Conservation (phyloP, 108 stramenopile species). For the Cyclotella atomus region DNA sequence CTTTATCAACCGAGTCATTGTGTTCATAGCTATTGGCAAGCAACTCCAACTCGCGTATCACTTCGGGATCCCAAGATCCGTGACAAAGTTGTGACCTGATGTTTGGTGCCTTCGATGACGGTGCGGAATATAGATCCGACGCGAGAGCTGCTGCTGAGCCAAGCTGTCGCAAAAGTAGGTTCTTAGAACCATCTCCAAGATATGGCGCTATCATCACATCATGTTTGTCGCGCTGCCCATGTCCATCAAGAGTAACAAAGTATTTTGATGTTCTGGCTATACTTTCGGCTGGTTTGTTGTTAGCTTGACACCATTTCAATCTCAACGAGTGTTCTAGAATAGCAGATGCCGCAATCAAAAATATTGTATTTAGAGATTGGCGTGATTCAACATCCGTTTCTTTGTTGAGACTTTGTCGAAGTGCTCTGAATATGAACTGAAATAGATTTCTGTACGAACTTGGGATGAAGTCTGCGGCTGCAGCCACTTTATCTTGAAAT, state of each 20-base stretch:
- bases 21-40: background rate
- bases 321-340: constrained; percentile 66
- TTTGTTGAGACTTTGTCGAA: background rate
- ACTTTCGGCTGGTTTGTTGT: constrained; percentile 46
- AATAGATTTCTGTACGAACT: constrained; percentile 15
- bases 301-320: constrained; percentile 62
- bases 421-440: constrained; percentile 11
- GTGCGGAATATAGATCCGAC: constrained; percentile 62
- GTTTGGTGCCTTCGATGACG: constrained; percentile 63
- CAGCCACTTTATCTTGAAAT: background rate
- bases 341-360: constrained; percentile 32
- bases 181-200: constrained; percentile 37
- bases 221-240: constrained; percentile 70
- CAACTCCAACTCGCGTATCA: constrained; percentile 43
- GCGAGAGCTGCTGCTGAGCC: constrained; percentile 53
- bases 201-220: constrained; percentile 65
- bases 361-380: constrained; percentile 32
- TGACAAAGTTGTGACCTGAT: constrained; percentile 62
- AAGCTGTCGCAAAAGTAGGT: constrained; percentile 41
- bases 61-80: constrained; percentile 51
- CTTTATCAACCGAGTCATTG: too few relatives aligned
- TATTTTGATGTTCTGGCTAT: constrained; percentile 55
- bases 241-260: constrained; percentile 76
- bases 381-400: background rate
- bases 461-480: constrained; percentile 3